Evolutionary conservation across 495 filamentous ascomycete species (phyloP).

Genomic region (Usnea hakonensis): DNA sequence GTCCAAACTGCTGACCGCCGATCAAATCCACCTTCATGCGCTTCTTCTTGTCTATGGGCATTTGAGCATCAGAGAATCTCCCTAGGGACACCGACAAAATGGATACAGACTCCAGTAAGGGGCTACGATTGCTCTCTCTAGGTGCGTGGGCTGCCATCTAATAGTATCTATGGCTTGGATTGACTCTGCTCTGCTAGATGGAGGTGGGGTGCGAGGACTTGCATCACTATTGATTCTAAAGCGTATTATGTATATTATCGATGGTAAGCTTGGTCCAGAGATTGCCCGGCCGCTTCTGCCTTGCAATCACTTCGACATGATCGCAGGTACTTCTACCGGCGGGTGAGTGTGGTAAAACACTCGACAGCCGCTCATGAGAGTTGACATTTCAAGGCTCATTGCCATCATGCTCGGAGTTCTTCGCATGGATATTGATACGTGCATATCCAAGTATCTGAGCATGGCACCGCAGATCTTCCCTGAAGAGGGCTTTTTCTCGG

Average conservation of each 20-base stretch:
- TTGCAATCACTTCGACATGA: slow-evolving; percentile 94
- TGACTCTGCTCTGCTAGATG: no score
- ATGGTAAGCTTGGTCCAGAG: slow-evolving; percentile 59
- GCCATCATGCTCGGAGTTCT: slow-evolving; percentile 89
- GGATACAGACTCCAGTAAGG: no score
- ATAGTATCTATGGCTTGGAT: no score
- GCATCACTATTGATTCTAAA: slow-evolving; percentile 89
- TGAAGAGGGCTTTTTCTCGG: background rate
- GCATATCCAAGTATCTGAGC: slow-evolving; percentile 37
- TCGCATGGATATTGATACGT: slow-evolving; percentile 83
- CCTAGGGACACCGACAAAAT: no score
- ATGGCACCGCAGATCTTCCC: background rate
- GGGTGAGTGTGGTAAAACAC: slow-evolving; percentile 32
- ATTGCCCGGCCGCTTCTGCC: slow-evolving; percentile 74
- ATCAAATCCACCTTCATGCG: no score
- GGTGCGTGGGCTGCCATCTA: no score
- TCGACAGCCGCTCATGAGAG: background rate
- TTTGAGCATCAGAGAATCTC: no score
- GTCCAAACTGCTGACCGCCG: no score
- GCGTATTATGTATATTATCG: slow-evolving; percentile 82
- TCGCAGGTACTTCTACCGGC: slow-evolving; percentile 84
- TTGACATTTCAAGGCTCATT: slow-evolving; percentile 44
- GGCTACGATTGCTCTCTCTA: no score
- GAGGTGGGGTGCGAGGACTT: slow-evolving; percentile 89
- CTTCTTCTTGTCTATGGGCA: no score